Base-by-base conservation (phyloP, 139 green algal genomes). In the Tetraselmis striata region DNA sequence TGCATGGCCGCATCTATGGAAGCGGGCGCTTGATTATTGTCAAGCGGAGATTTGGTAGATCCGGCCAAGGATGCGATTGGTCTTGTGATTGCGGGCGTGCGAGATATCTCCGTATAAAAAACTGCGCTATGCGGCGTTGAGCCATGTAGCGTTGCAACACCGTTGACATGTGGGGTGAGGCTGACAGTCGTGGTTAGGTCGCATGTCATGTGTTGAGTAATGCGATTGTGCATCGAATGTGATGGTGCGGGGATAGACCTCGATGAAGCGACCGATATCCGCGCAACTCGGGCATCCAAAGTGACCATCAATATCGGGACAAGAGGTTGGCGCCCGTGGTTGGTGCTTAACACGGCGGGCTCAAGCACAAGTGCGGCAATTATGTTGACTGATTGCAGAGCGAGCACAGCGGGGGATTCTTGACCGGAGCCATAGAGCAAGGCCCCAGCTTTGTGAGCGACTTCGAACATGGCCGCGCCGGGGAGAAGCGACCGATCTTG, bases 381-480 rank as follows among this genome's bases (percentile, higher is more conserved):
- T 25, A 67, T 67, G 45, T 18, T 67, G 11, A 67, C 45, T 5
- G 45, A 67, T 25, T 67, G 45, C 45, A 25, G 45, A 67, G 18
- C 45, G 18, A 67, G 5, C 18, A 25, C 18, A 67, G 45, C 45
- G 45, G 45, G 45, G 45, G n/a, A n/a, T n/a, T 67, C 18, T 5
- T 67, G 45, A 5, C 11, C 5, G 45, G 18, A 67, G 45, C 45
- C 45, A 18, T 5, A 5, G 5, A 67, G 45, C 5, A 67, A 18
- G 45, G 18, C 45, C 5, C 45, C 45, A 67, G 45, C 45, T 67
- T 5, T 67, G 45, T 18, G 5, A 67, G 11, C 45, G 45, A 45
- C 59, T 30, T 89, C 85, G 18, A 89, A 59, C 59, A 84, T 82
- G 76, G 59, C 83, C 18, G 85, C 45, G 0, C n/a, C 84, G n/a